A percentile compares a stretch with the other conserved stretches of the same genome.
phyloP scores from a whole-genome alignment of 306 rosid genomes.

The Fragaria iinumae region DNA sequence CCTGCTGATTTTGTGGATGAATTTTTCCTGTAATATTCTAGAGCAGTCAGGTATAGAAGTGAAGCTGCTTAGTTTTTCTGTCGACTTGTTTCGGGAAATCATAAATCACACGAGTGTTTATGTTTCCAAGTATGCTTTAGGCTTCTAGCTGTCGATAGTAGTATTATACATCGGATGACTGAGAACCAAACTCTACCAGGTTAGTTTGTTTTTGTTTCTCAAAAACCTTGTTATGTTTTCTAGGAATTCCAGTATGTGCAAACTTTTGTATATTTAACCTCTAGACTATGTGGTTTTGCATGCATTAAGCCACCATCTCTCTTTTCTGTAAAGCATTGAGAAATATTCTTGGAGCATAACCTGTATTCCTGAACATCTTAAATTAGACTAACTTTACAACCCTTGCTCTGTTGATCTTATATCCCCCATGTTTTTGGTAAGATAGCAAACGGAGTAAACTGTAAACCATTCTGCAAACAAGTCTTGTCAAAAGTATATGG shows the following conservation, averaged over 20 bases:
- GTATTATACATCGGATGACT: conserved; percentile 21
- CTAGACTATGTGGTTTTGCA: conserved; percentile 5
- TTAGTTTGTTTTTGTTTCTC: conserved; percentile 9
- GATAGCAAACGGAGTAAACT: too few relatives aligned
- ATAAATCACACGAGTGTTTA: conserved; percentile 27
- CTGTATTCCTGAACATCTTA: neutral
- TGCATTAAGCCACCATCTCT: neutral
- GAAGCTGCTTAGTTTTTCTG: conserved; percentile 20
- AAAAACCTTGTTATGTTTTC: conserved; percentile 20
- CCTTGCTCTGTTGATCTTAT: neutral
- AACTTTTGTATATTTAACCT: conserved; percentile 3
- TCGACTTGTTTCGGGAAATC: conserved; percentile 27
- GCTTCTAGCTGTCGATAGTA: conserved; percentile 28
- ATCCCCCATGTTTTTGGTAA: too few relatives aligned
- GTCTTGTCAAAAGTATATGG: too few relatives aligned
- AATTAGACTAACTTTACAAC: neutral
- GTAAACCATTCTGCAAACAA: too few relatives aligned
- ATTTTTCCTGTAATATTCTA: conserved; percentile 31
- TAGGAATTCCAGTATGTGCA: conserved; percentile 18
- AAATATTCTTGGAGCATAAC: neutral
- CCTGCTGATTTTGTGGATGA: conserved; percentile 29
- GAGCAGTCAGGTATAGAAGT: conserved; percentile 35
- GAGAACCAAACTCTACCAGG: conserved; percentile 28
- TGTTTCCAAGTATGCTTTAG: conserved; percentile 34
- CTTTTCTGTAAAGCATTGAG: neutral